Evolutionary conservation across 495 filamentous ascomycete genomes (phyloP).

Genomic region (Alectoria sarmentosa): DNA sequence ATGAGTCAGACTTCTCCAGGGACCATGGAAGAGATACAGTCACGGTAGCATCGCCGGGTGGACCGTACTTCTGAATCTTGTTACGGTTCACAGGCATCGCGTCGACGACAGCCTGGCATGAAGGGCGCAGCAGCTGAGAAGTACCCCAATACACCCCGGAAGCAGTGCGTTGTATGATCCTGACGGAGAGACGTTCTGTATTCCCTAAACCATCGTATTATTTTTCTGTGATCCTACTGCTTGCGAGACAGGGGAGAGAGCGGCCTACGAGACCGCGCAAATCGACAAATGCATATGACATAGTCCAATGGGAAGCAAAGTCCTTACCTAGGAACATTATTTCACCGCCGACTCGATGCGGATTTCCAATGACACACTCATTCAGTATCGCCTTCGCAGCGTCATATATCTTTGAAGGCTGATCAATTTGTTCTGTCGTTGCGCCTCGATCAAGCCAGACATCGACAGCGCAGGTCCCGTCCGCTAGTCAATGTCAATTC

Average conservation of each 20-base stretch:
- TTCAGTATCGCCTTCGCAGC: background rate
- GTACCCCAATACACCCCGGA: background rate
- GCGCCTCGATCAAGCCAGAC: constrained; percentile 6
- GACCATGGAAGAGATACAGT: constrained; percentile 3
- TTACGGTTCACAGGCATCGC: background rate
- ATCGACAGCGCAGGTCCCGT: constrained; percentile 4
- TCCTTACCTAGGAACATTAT: background rate
- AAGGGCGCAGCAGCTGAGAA: background rate
- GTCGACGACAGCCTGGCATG: constrained; percentile 4
- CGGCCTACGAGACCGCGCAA: background rate
- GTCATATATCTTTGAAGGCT: constrained; percentile 4
- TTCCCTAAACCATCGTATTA: background rate
- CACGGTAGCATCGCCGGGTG: background rate
- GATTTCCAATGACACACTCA: background rate
- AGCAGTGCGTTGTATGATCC: background rate
- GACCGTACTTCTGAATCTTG: constrained; percentile 5
- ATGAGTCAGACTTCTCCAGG: constrained; percentile 1
- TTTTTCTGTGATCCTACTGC: background rate
- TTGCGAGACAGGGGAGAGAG: constrained; percentile 1
- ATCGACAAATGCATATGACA: constrained; percentile 2
- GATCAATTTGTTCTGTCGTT: background rate
- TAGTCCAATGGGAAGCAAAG: background rate
- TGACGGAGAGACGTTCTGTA: background rate
- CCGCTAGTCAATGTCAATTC: constrained; percentile 1
- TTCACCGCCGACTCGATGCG: constrained; percentile 2